Conservation (phyloP, 2,329 filamentous ascomycete genomes). For the Alternaria brassicae region DNA sequence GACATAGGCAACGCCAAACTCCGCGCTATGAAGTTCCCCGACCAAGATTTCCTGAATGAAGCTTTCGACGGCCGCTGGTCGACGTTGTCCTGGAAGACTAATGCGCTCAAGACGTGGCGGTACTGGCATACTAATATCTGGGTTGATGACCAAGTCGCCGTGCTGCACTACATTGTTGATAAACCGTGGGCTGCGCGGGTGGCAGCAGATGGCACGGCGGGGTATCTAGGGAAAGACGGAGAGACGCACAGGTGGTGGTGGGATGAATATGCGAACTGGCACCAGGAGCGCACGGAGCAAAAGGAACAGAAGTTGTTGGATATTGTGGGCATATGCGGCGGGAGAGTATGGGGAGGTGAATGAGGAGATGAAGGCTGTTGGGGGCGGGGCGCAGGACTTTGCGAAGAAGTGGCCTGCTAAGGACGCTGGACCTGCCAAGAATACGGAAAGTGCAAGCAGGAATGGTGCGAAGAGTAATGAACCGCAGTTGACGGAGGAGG, state of each 20-base stretch:
- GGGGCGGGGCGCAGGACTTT: conserved; percentile 42
- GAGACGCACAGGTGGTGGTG: conserved; percentile 63
- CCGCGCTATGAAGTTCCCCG: conserved; percentile 58
- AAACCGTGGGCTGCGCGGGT: conserved; percentile 61
- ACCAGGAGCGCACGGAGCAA: conserved; percentile 30
- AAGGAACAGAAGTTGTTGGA: conserved; percentile 29
- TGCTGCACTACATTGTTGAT: conserved; percentile 63
- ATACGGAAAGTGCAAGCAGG: not conserved
- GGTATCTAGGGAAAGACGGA: conserved; percentile 60
- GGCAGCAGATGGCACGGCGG: conserved; percentile 52
- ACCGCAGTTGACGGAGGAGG: not conserved
- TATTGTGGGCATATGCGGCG: conserved; percentile 35
- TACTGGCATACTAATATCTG: conserved; percentile 62
- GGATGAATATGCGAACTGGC: conserved; percentile 55
- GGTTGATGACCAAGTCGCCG: conserved; percentile 57
- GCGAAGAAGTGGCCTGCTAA: conserved; percentile 36
- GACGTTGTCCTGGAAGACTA: conserved; percentile 58
- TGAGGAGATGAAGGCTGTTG: conserved; percentile 43
- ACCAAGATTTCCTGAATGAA: conserved; percentile 62
- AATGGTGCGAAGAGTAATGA: not conserved
- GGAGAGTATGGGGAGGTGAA: conserved; percentile 25
- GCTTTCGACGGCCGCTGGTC: conserved; percentile 57
- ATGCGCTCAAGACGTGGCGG: conserved; percentile 62
- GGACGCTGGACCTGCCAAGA: not conserved
- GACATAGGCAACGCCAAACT: conserved; percentile 46